A percentile compares a stretch with the other conserved stretches of the same genome.
Conservation (phyloP, 441 rosid genomes). For the Melastoma candidum region DNA sequence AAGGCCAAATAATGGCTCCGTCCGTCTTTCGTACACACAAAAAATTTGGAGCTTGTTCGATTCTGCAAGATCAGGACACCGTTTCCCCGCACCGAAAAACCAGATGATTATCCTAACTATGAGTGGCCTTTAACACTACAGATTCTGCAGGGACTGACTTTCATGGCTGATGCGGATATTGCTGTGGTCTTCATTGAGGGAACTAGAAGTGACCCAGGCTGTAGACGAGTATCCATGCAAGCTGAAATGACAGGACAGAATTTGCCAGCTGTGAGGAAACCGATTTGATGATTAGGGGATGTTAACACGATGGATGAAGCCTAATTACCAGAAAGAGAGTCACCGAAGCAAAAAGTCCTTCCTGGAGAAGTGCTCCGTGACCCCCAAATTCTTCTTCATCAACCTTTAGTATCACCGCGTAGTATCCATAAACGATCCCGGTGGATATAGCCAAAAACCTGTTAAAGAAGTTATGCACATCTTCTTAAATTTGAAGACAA, state of each 20-base stretch:
- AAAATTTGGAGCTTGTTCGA: too few relatives aligned
- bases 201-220: constrained; percentile 3
- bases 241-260: not conserved
- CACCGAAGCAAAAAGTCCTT: constrained; percentile 5
- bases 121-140: too few relatives aligned
- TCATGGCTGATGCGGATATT: too few relatives aligned
- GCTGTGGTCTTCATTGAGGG: too few relatives aligned
- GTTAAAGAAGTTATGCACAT: not conserved
- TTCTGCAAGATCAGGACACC: too few relatives aligned
- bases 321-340: constrained; percentile 7
- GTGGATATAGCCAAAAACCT: constrained; percentile 4
- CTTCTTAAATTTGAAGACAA: too few relatives aligned
- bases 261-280: not conserved
- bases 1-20: too few relatives aligned
- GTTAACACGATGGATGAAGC: not conserved
- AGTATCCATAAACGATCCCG: constrained; percentile 5
- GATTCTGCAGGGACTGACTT: too few relatives aligned
- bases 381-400: constrained; percentile 7
- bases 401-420: not conserved
- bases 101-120: too few relatives aligned
- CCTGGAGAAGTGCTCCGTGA: constrained; percentile 4
- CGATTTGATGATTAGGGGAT: not conserved
- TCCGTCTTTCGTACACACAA: too few relatives aligned
- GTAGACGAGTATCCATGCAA: constrained; percentile 7
- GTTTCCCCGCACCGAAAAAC: too few relatives aligned